These are phyloP conservation scores for Globisporangium cystogenes DNA, from an alignment of 352 stramenopile species.

Conservation along the genomic window DNA sequence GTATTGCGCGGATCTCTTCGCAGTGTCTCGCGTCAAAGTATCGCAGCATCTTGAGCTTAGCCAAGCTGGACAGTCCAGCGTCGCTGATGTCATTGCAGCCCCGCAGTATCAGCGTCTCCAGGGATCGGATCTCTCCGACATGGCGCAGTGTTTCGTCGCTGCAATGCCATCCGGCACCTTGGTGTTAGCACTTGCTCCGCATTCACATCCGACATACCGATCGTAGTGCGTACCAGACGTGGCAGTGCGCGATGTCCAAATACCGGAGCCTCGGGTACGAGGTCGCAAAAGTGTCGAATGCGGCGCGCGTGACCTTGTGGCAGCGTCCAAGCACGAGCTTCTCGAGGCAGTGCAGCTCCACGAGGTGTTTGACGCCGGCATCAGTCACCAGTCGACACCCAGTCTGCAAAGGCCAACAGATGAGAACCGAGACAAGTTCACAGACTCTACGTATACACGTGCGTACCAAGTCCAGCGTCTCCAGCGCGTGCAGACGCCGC, in stretches of 20 bases:
- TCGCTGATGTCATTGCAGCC: conserved; percentile 33
- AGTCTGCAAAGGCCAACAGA: conserved; percentile 16
- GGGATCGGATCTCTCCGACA: conserved; percentile 25
- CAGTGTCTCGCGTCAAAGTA: conserved; percentile 76
- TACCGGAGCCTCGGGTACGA: conserved; percentile 32
- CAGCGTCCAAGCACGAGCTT: conserved; percentile 55
- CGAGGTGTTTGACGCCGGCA: conserved; percentile 42
- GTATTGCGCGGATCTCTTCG: conserved; percentile 41
- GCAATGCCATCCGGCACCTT: not conserved
- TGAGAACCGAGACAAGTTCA: not conserved
- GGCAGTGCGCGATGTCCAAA: conserved; percentile 55
- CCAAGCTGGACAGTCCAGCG: conserved; percentile 25
- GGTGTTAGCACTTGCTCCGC: not conserved
- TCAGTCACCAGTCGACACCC: conserved; percentile 51
- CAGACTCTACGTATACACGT: not conserved
- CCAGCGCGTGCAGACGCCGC: conserved; percentile 26
- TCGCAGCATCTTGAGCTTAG: conserved; percentile 25
- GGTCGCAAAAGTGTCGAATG: conserved; percentile 33
- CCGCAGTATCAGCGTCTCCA: conserved; percentile 41
- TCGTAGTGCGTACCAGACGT: conserved; percentile 33
- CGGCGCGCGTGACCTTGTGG: conserved; percentile 38
- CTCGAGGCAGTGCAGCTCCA: conserved; percentile 35
- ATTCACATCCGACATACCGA: too few species aligned
- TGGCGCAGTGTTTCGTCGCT: conserved; percentile 26
- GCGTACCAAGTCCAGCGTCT: conserved; percentile 51